A percentile compares a stretch with the other conserved stretches of the same genome.
phyloP scores from a whole-genome alignment of 2,329 filamentous ascomycete genomes.

The Cordyceps farinosa region DNA sequence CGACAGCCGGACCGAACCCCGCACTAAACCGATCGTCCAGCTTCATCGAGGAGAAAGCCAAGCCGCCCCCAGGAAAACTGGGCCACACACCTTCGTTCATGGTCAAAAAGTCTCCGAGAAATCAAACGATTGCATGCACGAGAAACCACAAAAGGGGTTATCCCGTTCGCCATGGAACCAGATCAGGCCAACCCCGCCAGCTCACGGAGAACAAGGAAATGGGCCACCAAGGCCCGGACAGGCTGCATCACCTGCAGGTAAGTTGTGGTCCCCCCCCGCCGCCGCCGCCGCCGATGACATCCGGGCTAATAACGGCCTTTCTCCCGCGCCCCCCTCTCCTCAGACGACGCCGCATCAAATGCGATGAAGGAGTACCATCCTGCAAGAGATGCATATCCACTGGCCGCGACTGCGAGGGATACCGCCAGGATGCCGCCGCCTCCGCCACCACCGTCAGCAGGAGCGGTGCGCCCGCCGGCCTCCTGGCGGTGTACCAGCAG shows the following conservation, averaged over 20 bases:
- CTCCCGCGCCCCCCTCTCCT: background rate
- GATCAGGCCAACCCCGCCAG: background rate
- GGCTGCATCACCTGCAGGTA: constrained; percentile 24
- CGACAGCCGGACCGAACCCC: background rate
- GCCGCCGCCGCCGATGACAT: background rate
- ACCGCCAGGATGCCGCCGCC: background rate
- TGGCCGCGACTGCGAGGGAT: constrained; percentile 24
- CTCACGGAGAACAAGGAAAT: background rate
- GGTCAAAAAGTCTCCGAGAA: background rate
- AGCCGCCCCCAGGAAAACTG: background rate
- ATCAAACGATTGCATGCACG: background rate
- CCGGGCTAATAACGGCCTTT: background rate
- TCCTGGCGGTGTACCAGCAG: constrained; percentile 1
- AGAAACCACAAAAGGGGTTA: background rate
- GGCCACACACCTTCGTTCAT: constrained; percentile 2
- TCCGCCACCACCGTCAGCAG: background rate
- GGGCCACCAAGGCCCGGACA: constrained; percentile 21
- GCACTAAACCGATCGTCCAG: background rate
- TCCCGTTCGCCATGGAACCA: background rate
- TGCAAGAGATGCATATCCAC: constrained; percentile 26
- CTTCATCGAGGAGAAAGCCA: background rate
- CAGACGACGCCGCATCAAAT: constrained; percentile 28
- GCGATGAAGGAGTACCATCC: constrained; percentile 26
- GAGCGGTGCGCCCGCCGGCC: background rate
- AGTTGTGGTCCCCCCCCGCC: background rate